phyloP scores from a whole-genome alignment of 192 early-diverging fungal genomes.

The Oehlia diaphana region DNA sequence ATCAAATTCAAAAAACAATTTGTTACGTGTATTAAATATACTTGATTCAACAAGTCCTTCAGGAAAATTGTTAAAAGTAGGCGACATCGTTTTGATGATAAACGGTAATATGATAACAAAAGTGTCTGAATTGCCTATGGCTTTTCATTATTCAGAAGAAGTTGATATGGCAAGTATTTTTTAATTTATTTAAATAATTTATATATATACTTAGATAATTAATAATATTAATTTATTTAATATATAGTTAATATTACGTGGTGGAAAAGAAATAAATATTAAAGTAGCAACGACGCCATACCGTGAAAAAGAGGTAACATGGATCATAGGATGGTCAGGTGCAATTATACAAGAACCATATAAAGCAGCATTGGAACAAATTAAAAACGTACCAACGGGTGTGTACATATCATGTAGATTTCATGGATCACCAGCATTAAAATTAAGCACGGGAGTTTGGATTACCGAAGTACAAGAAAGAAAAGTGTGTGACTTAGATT shows the following conservation, averaged over 20 bases:
- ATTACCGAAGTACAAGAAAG: conserved; percentile 70
- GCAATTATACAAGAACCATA: conserved; percentile 76
- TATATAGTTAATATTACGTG: conserved; percentile 61
- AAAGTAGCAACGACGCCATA: conserved; percentile 64
- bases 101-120: conserved; percentile 62
- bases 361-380: conserved; percentile 68
- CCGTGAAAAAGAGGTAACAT: conserved; percentile 56
- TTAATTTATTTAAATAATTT: neutral
- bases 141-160: conserved; percentile 44
- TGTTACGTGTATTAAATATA: conserved; percentile 57
- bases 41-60: conserved; percentile 59
- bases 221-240: neutral
- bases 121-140: conserved; percentile 57
- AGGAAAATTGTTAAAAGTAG: conserved; percentile 56
- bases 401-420: conserved; percentile 62
- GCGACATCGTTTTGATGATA: conserved; percentile 69
- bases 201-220: neutral
- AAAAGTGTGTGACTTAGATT: conserved; percentile 58
- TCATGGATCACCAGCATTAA: conserved; percentile 67
- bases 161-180: conserved; percentile 51
- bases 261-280: conserved; percentile 66
- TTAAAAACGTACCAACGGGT: conserved; percentile 58
- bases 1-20: conserved; percentile 47
- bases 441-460: conserved; percentile 64
- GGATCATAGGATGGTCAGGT: conserved; percentile 83